Conservation (phyloP, 2,329 filamentous ascomycete genomes). For the Orbilia javanica region DNA sequence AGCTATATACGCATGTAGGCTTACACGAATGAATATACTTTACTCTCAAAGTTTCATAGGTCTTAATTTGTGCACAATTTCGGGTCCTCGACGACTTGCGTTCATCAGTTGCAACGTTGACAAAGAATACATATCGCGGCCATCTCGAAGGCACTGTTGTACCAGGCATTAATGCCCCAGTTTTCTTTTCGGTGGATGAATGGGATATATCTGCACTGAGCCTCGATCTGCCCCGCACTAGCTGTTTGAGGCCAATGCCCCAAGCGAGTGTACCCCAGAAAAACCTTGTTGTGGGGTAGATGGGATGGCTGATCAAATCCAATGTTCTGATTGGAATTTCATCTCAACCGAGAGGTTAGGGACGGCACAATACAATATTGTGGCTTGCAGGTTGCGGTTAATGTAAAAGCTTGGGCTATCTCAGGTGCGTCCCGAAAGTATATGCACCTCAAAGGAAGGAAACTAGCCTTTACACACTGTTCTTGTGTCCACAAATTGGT, state of each 20-base stretch:
- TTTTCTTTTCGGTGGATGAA: background rate
- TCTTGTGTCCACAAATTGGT: no score
- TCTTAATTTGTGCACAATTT: background rate
- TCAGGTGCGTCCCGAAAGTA: background rate
- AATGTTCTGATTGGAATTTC: conserved; percentile 31
- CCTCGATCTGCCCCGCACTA: conserved; percentile 31
- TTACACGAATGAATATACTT: background rate
- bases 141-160: no score
- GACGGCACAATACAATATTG: background rate
- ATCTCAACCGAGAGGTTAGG: background rate
- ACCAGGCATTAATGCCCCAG: background rate
- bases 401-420: conserved; percentile 8
- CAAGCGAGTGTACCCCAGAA: conserved; percentile 35
- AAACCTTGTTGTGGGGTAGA: conserved; percentile 31
- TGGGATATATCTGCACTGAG: background rate
- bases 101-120: no score
- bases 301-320: conserved; percentile 25
- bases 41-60: background rate
- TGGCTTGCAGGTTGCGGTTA: conserved; percentile 5
- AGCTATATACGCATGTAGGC: background rate
- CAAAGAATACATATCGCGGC: no score
- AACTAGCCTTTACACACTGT: background rate
- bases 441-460: background rate
- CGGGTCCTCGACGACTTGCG: no score
- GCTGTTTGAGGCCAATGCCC: conserved; percentile 12